phyloP scores from a whole-genome alignment of 208 protist genomes.

The Trypanosoma vivax region DNA sequence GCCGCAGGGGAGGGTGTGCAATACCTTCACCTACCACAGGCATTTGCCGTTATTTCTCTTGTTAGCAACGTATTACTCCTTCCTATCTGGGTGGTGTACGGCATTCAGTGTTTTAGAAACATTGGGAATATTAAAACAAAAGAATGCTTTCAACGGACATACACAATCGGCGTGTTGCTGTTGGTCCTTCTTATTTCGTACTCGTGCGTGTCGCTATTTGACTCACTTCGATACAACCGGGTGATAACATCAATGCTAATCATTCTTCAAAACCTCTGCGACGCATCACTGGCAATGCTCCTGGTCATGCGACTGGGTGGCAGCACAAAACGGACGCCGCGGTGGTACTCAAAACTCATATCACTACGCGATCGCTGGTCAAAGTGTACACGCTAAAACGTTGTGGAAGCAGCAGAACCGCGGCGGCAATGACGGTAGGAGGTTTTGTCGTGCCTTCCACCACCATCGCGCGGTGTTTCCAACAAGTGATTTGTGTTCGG shows the following conservation, averaged over 20 bases:
- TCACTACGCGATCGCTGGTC: too few relatives aligned
- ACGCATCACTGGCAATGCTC: conserved; percentile 2
- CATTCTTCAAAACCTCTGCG: conserved; percentile 10
- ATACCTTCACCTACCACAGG: conserved; percentile 6
- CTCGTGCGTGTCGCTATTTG: conserved; percentile 7
- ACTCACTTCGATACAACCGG: conserved; percentile 18
- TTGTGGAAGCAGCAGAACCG: neutral
- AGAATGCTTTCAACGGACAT: conserved; percentile 8
- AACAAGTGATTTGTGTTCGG: too few relatives aligned
- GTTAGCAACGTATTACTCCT: conserved; percentile 9
- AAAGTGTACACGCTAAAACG: too few relatives aligned
- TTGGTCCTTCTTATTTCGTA: conserved; percentile 3
- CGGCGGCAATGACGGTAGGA: neutral
- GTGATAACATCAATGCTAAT: conserved; percentile 2
- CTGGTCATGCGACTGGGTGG: conserved; percentile 5
- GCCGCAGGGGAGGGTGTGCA: neutral
- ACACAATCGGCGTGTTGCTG: neutral
- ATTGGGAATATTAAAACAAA: conserved; percentile 17
- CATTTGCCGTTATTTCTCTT: conserved; percentile 4
- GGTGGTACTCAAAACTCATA: conserved; percentile 1
- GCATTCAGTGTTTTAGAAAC: conserved; percentile 4
- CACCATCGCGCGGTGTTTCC: too few relatives aligned
- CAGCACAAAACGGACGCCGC: conserved; percentile 3
- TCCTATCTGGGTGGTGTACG: conserved; percentile 5
- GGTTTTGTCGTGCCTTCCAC: too few relatives aligned